Base-by-base conservation (phyloP, 805 yeast genomes). In the Candida taoyuanica region DNA sequence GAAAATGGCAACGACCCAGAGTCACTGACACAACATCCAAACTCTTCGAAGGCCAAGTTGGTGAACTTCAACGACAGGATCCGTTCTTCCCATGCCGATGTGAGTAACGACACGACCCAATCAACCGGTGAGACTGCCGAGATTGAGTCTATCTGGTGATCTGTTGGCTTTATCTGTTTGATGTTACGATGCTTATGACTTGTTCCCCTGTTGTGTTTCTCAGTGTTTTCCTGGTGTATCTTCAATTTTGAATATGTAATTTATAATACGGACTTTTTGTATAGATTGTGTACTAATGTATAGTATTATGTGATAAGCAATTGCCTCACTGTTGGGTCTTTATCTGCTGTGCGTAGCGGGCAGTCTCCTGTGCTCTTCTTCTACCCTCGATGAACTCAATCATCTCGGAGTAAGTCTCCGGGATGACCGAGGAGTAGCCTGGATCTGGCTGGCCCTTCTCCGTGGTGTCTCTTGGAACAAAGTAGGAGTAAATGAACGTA, bases 321-420 rank as follows among this genome's bases (percentile, higher is more conserved):
- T n/a, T n/a, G n/a, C n/a, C n/a, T n/a, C n/a, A 28, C 18, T 12
- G 18, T 12, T 34, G 19, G 5, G 52, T 25, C 48, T 64, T 70
- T 40, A 71, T 47, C 46, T 70, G 74, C 37, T 61, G 63, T 13
- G 70, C 85, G 57, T 76, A 83, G 34, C 70, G 66, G 20, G 93
- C 89, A 16, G 95, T 85, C 35, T 81, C 94, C 40, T 70, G 71
- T 4, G 95, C 95, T 62, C 94, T 78, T 67, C 97, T 81, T 64
- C 95, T 78, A 19, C 94, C 97, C 54, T 84, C 89, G 14, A 89
- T 73, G 56, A 83, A 89, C 49, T 78, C 83, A 79, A 89, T 87
- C 95, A 88, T 89, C 61, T 89, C 97, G 19, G 80, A 74, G 56
- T 89, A 89, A 1, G 94, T 77, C 58, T 84, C 84, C 4, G 97